These are phyloP conservation scores for Penstemon newberryi DNA, from an alignment of 257 asterid species.

Conservation along the genomic window DNA sequence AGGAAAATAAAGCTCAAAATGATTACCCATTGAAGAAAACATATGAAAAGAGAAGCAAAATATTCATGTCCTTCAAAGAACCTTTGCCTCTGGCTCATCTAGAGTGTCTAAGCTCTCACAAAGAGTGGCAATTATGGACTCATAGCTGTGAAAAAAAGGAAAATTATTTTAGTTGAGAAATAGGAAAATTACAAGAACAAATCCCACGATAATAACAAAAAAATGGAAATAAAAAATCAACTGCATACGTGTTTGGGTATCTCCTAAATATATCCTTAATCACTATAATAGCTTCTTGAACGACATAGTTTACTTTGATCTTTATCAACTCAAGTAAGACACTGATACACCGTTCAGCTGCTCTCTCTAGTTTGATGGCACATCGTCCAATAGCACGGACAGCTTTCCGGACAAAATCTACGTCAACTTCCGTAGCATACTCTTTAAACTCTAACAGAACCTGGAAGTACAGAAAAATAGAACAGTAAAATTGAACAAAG, in stretches of 20 bases:
- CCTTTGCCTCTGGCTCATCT: conserved; percentile 99
- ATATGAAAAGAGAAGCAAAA: conserved; percentile 20
- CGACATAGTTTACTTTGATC: conserved; percentile 98
- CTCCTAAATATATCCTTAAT: conserved; percentile 97
- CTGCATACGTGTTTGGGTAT: conserved; percentile 96
- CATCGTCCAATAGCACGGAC: conserved; percentile 99
- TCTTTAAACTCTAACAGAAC: conserved; percentile 97
- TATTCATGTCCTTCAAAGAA: conserved; percentile 31
- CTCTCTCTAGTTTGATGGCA: conserved; percentile 99
- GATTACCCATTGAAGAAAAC: conserved; percentile 19
- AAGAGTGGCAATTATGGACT: conserved; percentile 96
- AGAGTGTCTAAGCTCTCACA: conserved; percentile 97
- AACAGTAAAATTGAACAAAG: conserved; percentile 21
- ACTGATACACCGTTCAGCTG: conserved; percentile 98
- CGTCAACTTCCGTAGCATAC: conserved; percentile 99
- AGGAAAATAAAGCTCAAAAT: conserved; percentile 25
- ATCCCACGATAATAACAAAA: conserved; percentile 10
- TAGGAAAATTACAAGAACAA: conserved; percentile 22
- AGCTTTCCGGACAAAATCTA: conserved; percentile 97
- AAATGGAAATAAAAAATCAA: conserved; percentile 20
- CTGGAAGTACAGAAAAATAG: conserved; percentile 40
- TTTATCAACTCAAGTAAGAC: conserved; percentile 98
- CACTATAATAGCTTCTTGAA: conserved; percentile 99
- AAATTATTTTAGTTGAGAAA: conserved; percentile 13
- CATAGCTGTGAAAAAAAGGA: conserved; percentile 55